Evolutionary conservation across 2,329 filamentous ascomycete genomes (phyloP), one percentile per base, ranked within the genome.

Genomic region (Setomelanomma holmii): DNA sequence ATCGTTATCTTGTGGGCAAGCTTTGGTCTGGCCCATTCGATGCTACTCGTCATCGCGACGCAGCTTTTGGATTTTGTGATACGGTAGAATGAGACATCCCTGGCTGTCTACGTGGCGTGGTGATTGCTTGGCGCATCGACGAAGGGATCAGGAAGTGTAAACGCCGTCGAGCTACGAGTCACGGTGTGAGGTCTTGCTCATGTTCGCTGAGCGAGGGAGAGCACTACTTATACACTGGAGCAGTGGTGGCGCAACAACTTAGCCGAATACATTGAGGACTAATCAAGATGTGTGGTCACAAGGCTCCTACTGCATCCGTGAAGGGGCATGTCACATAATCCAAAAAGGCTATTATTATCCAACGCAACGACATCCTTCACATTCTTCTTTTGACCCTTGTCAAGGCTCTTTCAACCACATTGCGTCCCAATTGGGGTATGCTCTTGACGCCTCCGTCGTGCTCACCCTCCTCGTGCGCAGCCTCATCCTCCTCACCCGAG

Each of bases 311-410:
- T 38, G 8, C 16, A 23, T 41, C 7, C 27, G 23, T 3, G 4
- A 6, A 2, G 19, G 8, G 17, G 38, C 17, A 23, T 5, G 11
- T n/a, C 7, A 1, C 21, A 22, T 4, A n/a, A 11, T 21, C 38
- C 19, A 20, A 23, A 12, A 33, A 6, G 16, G 19, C 19, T 23
- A 24, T 6, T 12, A 11, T 30, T 4, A 33, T 1, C 16, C 40
- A 45, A 23, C 21, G 5, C 5, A 11, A 24, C 22, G 45, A 74
- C 70, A 74, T 74, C 30, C 70, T 55, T 49, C 70, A 63, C 60
- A 74, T 74, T 27, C 70, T 55, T 49, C 70, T 62, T 60, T 74
- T 73, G 11, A 74, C 71, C 39, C 71, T 63, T 16, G 67, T 68
- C 44, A 74, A 56, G 6, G 71, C 71, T 24, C 71, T 56, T 44